These are phyloP conservation scores for Pelargonium hybrid DNA, from an alignment of 441 rosid genomes.

Conservation along the genomic window DNA sequence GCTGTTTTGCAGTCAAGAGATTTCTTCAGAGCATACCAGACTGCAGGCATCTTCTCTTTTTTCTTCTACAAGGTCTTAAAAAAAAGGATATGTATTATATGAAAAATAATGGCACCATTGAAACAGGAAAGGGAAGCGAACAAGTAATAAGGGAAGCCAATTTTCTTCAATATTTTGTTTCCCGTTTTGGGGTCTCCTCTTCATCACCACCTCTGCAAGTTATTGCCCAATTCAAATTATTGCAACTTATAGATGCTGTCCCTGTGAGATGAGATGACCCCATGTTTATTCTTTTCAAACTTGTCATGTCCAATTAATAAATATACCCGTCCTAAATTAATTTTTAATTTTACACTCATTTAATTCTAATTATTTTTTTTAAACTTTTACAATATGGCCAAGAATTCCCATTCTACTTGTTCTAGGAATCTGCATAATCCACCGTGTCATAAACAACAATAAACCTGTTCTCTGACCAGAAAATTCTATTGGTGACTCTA, in stretches of 20 bases:
- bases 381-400: no score
- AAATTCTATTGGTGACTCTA: background rate
- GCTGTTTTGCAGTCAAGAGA: slow-evolving; percentile 14
- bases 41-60: slow-evolving; percentile 13
- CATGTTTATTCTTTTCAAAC: background rate
- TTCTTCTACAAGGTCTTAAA: background rate
- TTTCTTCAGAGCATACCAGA: slow-evolving; percentile 19
- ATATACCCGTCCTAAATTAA: background rate
- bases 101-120: background rate
- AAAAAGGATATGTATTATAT: background rate
- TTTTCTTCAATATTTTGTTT: no score
- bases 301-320: background rate
- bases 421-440: background rate
- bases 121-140: background rate
- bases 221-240: background rate
- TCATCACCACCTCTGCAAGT: background rate
- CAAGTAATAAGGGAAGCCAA: background rate
- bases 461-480: background rate
- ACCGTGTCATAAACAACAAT: background rate
- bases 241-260: background rate
- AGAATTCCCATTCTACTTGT: background rate
- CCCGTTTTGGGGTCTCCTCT: background rate
- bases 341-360: background rate
- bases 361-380: no score
- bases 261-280: background rate